phyloP scores from a whole-genome alignment of 352 stramenopile genomes.

The Globisporangium splendens region DNA sequence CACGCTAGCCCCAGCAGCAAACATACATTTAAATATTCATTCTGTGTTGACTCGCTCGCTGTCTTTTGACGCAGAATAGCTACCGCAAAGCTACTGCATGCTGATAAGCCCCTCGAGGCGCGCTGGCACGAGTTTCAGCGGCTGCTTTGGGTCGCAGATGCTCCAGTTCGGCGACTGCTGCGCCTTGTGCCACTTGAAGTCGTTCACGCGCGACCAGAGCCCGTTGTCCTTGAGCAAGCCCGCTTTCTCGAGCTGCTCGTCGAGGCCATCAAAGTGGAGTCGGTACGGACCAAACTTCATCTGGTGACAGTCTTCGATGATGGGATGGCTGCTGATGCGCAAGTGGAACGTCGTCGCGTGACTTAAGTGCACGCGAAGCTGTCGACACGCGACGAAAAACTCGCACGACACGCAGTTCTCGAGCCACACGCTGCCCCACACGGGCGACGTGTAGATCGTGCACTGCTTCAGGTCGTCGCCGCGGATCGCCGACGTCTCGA shows the following conservation, averaged over 20 bases:
- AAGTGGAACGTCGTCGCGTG: conserved; percentile 71
- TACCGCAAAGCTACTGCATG: background rate
- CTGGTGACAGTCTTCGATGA: conserved; percentile 88
- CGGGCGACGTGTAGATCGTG: conserved; percentile 67
- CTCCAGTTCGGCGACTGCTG: conserved; percentile 88
- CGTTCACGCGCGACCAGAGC: conserved; percentile 87
- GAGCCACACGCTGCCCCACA: conserved; percentile 84
- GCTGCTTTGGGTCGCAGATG: conserved; percentile 47
- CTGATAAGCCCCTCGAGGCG: conserved; percentile 27
- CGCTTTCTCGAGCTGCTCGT: conserved; percentile 54
- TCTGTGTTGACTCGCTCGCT: background rate
- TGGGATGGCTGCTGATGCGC: conserved; percentile 80
- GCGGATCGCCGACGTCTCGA: conserved; percentile 74
- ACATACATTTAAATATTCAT: conserved; percentile 12
- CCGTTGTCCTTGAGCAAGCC: conserved; percentile 50
- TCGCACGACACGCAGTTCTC: conserved; percentile 72
- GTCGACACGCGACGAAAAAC: conserved; percentile 81
- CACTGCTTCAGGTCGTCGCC: conserved; percentile 60
- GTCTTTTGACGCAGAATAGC: background rate
- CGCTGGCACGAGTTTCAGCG: conserved; percentile 32
- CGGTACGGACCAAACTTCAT: conserved; percentile 80
- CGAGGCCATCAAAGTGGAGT: conserved; percentile 58
- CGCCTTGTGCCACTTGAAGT: conserved; percentile 90
- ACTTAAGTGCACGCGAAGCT: conserved; percentile 85
- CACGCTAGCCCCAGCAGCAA: background rate